Evolutionary conservation across 345 rosid genomes (phyloP).

Genomic region (Melastoma malabathricum): DNA sequence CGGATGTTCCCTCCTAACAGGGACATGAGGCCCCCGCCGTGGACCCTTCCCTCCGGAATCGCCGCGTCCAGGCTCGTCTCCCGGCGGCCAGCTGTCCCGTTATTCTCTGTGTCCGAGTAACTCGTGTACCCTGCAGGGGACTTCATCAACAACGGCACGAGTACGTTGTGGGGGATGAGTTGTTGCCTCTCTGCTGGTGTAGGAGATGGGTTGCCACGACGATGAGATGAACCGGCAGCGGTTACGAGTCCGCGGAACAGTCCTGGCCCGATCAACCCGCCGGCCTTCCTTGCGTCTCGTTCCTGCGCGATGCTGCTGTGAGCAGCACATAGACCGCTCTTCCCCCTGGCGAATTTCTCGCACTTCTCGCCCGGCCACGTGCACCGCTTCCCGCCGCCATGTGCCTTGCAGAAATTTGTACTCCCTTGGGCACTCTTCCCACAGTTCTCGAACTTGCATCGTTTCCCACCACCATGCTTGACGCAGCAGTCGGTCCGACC

Average conservation of each 20-base stretch:
- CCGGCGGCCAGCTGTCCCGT: constrained; percentile 15
- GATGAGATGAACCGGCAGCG: constrained; percentile 19
- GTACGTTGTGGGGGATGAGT: constrained; percentile 69
- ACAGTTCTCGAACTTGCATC: constrained; percentile 52
- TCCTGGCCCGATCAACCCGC: constrained; percentile 57
- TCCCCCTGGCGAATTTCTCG: constrained; percentile 91
- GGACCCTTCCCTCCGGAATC: constrained; percentile 96
- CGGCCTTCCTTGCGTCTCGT: constrained; percentile 22
- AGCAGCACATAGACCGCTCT: constrained; percentile 86
- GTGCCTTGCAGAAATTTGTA: constrained; percentile 92
- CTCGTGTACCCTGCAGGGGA: constrained; percentile 28
- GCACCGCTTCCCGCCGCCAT: constrained; percentile 90
- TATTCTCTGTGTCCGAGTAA: constrained; percentile 23
- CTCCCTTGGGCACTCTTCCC: constrained; percentile 98
- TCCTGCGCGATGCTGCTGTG: constrained; percentile 64
- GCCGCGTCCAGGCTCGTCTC: constrained; percentile 30
- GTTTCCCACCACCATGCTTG: constrained; percentile 87
- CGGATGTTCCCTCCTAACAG: constrained; percentile 59
- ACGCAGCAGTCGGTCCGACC: constrained; percentile 94
- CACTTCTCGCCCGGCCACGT: constrained; percentile 69
- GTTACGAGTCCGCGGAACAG: constrained; percentile 88
- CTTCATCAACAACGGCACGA: constrained; percentile 90
- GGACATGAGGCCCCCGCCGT: constrained; percentile 89
- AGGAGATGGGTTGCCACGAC: constrained; percentile 37
- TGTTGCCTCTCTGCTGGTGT: constrained; percentile 41